Base-by-base conservation (phyloP, 257 asterid species). In the Forsythia viridissima region DNA sequence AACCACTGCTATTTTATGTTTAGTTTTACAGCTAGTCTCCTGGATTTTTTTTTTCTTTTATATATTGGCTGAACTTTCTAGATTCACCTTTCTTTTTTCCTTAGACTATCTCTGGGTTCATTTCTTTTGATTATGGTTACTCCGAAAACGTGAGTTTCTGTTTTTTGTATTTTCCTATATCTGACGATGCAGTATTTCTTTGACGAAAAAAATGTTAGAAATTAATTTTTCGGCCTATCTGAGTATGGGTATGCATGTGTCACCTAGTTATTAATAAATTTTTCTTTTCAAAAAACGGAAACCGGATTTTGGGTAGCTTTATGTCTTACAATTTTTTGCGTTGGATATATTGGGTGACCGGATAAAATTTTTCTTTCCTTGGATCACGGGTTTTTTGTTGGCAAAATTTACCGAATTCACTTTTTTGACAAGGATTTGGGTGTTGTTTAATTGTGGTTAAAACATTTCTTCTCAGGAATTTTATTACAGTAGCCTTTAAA, bases 11-110 rank as follows among this genome's bases (percentile, higher is more conserved):
- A 46, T 75, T 46, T n/a, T 43, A 67, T 18, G 78, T 72, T 51
- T n/a, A 44, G 44, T n/a, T 41, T 77, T 77, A 48, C 15, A 10
- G 67, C 76, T 55, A 30, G 52, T 78, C 9, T 72, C 71, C 42
- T 79, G 83, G 83, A 80, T 76, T 11, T 82, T 83, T 80, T 44
- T 57, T 42, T 40, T 55, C 72, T 37, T 51, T n/a, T 59, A 39
- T 73, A 1, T 48, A 30, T 43, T 73, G 8, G 34, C 59, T n/a
- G 8, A 37, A 51, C 21, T 73, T 44, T 80, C 20, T 71, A 70
- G 40, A 42, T 13, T 75, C 44, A 8, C 16, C 15, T 44, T 41
- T 39, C 30, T 4, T 13, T 8, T 30, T 10, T 2, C 4, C 0
- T 18, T 67, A 73, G 12, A 55, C 70, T 55, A 66, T 76, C 65